Conservation (phyloP, 1,284 basidiomycete species). For the Trichosporon sp. region DNA sequence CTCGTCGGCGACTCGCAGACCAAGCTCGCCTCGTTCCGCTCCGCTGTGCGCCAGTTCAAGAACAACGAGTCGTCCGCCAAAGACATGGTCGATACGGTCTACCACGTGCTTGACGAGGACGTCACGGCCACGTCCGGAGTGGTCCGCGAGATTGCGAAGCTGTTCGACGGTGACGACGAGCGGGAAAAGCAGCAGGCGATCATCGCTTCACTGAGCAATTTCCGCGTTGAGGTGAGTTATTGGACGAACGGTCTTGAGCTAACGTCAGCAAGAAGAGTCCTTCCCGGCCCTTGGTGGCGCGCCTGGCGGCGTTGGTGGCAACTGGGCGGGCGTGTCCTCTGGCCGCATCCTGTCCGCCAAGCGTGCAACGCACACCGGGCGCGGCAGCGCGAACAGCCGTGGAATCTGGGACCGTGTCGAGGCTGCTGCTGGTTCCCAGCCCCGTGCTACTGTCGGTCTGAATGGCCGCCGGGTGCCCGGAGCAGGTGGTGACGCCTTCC, state of each 20-base stretch:
- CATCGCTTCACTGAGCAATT: constrained; percentile 75
- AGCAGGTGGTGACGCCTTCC: constrained; percentile 40
- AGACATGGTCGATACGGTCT: constrained; percentile 84
- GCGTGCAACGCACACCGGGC: constrained; percentile 64
- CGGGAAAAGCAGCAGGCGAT: constrained; percentile 71
- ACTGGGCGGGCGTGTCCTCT: constrained; percentile 75
- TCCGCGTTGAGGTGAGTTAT: constrained; percentile 71
- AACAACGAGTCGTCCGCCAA: constrained; percentile 75
- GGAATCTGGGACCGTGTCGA: constrained; percentile 86
- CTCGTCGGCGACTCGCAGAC: constrained; percentile 71
- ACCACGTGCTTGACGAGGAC: constrained; percentile 77
- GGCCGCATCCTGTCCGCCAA: constrained; percentile 83
- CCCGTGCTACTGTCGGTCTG: constrained; percentile 57
- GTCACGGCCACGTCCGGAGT: constrained; percentile 75
- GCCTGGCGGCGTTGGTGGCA: constrained; percentile 61
- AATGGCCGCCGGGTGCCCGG: constrained; percentile 51
- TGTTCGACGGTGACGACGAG: constrained; percentile 76
- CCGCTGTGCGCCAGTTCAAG: constrained; percentile 78
- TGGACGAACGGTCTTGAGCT: neutral
- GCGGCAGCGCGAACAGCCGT: constrained; percentile 63
- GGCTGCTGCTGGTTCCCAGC: constrained; percentile 69
- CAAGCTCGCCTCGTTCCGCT: constrained; percentile 75
- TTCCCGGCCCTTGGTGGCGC: constrained; percentile 71
- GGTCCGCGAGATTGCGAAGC: constrained; percentile 74
- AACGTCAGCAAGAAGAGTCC: constrained; percentile 70